Evolutionary conservation across 495 filamentous ascomycete species (phyloP).

Genomic region (Talaromyces wortmannii): DNA sequence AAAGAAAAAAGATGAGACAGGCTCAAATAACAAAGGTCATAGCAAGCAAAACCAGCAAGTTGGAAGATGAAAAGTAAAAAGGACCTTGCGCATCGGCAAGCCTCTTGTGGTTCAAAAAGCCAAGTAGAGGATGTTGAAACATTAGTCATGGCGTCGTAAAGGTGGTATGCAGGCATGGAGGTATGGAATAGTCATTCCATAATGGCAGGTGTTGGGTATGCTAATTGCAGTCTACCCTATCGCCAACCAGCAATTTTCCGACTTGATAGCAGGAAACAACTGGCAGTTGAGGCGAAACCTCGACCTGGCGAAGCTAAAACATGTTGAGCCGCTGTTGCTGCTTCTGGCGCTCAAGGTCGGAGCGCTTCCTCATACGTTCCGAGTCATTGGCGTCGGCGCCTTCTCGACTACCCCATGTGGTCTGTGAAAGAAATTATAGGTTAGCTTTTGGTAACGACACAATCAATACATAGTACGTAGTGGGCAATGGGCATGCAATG

Average conservation of each 20-base stretch:
- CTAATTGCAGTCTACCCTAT: background rate
- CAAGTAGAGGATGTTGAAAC: background rate
- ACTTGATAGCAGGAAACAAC: background rate
- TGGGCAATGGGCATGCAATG: too few relatives aligned
- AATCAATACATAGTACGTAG: too few relatives aligned
- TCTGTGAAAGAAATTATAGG: conserved; percentile 20
- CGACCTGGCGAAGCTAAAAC: background rate
- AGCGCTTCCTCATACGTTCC: conserved; percentile 47
- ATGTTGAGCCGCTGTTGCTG: background rate
- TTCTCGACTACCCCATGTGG: conserved; percentile 53
- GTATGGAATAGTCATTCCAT: too few relatives aligned
- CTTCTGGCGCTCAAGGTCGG: conserved; percentile 33
- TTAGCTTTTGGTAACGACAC: too few relatives aligned
- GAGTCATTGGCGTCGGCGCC: conserved; percentile 51
- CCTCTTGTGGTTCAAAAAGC: background rate
- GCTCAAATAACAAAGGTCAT: too few relatives aligned
- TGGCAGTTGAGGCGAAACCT: background rate
- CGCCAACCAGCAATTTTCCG: background rate
- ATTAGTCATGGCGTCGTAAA: background rate
- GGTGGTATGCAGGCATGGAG: background rate
- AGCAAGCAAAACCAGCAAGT: background rate
- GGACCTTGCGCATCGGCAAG: background rate
- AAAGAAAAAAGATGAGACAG: too few relatives aligned
- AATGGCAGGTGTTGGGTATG: too few relatives aligned
- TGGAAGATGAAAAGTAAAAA: background rate